A percentile compares a stretch with the other conserved stretches of the same genome.
Conservation (phyloP, 2,329 filamentous ascomycete genomes). For the Aspergillus bombycis region DNA sequence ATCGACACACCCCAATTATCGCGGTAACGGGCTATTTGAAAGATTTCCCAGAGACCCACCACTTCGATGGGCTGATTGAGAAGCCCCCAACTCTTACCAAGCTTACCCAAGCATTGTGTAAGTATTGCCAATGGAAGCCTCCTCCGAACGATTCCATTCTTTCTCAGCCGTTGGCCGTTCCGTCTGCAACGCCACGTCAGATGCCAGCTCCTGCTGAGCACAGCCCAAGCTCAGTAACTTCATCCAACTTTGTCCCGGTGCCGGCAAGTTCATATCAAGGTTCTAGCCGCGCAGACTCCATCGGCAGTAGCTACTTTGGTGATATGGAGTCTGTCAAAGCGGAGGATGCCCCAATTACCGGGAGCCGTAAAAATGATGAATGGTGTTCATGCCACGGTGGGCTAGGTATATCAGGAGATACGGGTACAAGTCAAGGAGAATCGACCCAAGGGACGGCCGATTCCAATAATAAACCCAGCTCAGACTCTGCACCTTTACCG, state of each 20-base stretch:
- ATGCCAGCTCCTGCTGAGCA: conserved; percentile 69
- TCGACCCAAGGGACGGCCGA: conserved; percentile 23
- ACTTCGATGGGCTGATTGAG: conserved; percentile 93
- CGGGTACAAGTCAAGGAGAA: conserved; percentile 21
- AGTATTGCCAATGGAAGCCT: conserved; percentile 91
- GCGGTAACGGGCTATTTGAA: conserved; percentile 98
- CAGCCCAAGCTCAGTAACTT: conserved; percentile 80
- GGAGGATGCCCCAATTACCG: conserved; percentile 76
- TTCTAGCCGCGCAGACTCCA: conserved; percentile 84
- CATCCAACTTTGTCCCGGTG: conserved; percentile 69
- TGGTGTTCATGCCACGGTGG: conserved; percentile 71
- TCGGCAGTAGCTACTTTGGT: conserved; percentile 79
- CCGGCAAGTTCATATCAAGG: conserved; percentile 76
- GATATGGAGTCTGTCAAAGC: conserved; percentile 78
- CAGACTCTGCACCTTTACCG: conserved; percentile 49
- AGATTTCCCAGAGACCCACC: conserved; percentile 89
- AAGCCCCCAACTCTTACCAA: conserved; percentile 95
- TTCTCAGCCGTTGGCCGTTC: conserved; percentile 61
- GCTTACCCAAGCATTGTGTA: conserved; percentile 81
- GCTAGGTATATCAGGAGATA: conserved; percentile 73
- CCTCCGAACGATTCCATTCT: conserved; percentile 62
- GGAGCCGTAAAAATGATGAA: conserved; percentile 75
- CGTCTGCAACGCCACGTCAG: conserved; percentile 66
- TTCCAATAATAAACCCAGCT: conserved; percentile 18
- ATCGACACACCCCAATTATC: conserved; percentile 91